Conservation (phyloP, 2,329 filamentous ascomycete species). For the Triangularia verruculosa region DNA sequence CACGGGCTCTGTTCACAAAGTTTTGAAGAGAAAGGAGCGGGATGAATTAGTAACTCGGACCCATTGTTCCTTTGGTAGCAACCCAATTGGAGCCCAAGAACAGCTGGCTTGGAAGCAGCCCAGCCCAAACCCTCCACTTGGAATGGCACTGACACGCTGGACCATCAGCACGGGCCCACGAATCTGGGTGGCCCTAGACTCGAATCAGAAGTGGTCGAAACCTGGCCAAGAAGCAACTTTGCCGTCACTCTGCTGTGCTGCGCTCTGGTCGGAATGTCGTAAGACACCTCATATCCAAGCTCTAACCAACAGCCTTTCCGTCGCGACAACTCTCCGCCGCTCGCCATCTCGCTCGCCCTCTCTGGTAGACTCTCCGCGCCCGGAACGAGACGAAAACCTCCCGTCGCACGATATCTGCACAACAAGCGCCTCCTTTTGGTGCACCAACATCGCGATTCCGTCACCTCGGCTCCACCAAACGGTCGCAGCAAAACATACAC, state of each 20-base stretch:
- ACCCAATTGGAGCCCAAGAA: constrained; percentile 2
- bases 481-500: constrained; percentile 6
- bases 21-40: neutral
- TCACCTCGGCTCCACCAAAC: constrained; percentile 10
- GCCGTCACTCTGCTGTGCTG: constrained; percentile 22
- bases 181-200: constrained; percentile 13
- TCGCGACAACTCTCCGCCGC: neutral
- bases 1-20: neutral
- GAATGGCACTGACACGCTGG: constrained; percentile 4
- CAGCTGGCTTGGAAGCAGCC: neutral
- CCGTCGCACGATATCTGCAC: neutral
- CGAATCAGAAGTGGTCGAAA: constrained; percentile 12
- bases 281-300: constrained; percentile 3
- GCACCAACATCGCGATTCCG: neutral
- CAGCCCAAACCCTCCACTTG: constrained; percentile 2
- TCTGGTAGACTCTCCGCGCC: neutral
- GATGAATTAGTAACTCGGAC: neutral
- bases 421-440: neutral
- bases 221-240: constrained; percentile 20
- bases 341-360: neutral
- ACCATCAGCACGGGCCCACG: constrained; percentile 24
- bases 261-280: constrained; percentile 4
- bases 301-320: neutral
- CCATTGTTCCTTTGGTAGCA: neutral
- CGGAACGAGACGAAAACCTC: neutral